phyloP scores from a whole-genome alignment of 2,329 filamentous ascomycete species.

The Nigrograna mackinnonii region DNA sequence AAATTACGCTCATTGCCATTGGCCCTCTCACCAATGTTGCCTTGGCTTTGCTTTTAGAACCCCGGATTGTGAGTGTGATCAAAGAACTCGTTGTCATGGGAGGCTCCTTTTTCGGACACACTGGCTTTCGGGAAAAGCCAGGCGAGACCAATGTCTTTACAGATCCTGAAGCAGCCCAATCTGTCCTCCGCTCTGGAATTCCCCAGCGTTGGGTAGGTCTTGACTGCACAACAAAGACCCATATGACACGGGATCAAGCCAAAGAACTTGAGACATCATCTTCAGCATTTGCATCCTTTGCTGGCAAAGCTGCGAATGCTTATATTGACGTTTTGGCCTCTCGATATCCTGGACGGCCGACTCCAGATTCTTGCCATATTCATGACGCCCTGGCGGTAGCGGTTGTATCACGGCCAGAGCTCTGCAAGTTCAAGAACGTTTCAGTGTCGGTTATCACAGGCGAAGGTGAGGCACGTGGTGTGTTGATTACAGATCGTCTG shows the following conservation, averaged over 20 bases:
- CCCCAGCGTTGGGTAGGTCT: background rate
- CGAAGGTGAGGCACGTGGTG: background rate
- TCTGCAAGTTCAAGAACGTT: background rate
- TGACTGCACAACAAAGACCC: background rate
- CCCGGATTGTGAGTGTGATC: background rate
- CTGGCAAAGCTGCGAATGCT: background rate
- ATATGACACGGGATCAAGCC: background rate
- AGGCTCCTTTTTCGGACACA: background rate
- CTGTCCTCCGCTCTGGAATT: background rate
- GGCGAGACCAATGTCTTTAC: background rate
- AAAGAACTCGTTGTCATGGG: background rate
- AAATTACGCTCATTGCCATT: background rate
- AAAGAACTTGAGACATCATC: background rate
- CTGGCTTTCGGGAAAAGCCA: background rate
- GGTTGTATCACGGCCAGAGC: background rate
- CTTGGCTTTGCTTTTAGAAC: background rate
- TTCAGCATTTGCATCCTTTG: background rate
- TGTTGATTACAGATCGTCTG: background rate
- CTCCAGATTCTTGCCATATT: background rate
- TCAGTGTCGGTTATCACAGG: background rate
- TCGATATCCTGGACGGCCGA: background rate
- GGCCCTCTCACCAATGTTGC: background rate
- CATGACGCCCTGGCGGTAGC: background rate
- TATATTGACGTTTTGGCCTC: background rate
- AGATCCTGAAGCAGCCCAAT: background rate